Percentiles rank a stretch among this genome's conserved stretches.
Evolutionary conservation across 352 stramenopile genomes (phyloP).

Genomic region (Globisporangium nagaii): DNA sequence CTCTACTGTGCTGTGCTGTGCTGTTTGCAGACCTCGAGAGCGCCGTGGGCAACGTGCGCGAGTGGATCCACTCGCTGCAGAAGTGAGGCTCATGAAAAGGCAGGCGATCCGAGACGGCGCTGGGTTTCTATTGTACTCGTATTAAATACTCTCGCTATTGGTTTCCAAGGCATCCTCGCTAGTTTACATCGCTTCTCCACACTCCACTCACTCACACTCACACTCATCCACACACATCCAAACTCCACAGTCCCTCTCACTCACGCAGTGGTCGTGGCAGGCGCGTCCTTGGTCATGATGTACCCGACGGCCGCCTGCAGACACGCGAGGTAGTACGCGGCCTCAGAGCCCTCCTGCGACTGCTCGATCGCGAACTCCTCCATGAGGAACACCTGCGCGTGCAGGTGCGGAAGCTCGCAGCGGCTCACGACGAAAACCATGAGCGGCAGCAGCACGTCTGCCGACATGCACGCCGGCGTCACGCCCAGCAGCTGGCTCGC

Average conservation of each 20-base stretch:
- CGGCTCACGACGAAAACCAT: conserved; percentile 72
- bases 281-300: conserved; percentile 42
- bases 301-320: conserved; percentile 75
- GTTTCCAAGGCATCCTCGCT: background rate
- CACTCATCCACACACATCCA: conserved; percentile 1
- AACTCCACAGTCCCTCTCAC: conserved; percentile 13
- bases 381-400: conserved; percentile 76
- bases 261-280: conserved; percentile 3
- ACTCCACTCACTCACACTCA: conserved; percentile 3
- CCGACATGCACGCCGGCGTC: conserved; percentile 53
- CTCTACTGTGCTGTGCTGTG: background rate
- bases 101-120: background rate
- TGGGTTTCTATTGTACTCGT: background rate
- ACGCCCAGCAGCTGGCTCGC: conserved; percentile 38
- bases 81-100: conserved; percentile 13
- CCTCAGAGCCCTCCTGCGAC: conserved; percentile 64
- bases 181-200: conserved; percentile 3
- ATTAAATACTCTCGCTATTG: background rate
- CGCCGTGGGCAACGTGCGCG: conserved; percentile 43
- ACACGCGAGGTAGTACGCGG: conserved; percentile 79
- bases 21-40: conserved; percentile 18
- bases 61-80: conserved; percentile 73
- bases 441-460: conserved; percentile 70
- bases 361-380: conserved; percentile 71
- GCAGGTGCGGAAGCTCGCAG: conserved; percentile 60